A percentile compares a stretch with the other conserved stretches of the same genome.
Evolutionary conservation across 2,329 filamentous ascomycete species (phyloP).

Genomic region (Calonectria pseudoturangicola): DNA sequence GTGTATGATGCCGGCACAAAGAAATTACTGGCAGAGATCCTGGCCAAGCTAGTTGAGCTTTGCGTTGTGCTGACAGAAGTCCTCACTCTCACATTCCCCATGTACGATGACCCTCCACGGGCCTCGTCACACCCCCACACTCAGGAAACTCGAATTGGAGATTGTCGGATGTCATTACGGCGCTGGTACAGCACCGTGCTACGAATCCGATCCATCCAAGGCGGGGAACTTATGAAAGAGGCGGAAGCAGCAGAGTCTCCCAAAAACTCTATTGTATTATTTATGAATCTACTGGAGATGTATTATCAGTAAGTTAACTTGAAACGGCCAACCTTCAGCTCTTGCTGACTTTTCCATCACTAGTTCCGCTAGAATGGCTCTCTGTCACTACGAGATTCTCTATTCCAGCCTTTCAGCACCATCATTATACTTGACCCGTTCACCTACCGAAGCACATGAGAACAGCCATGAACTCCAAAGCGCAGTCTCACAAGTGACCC

Average conservation of each 20-base stretch:
- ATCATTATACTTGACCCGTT: constrained; percentile 21
- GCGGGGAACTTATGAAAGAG: constrained; percentile 39
- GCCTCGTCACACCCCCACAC: constrained; percentile 25
- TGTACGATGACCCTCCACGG: constrained; percentile 34
- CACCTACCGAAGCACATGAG: constrained; percentile 31
- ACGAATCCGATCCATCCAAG: constrained; percentile 41
- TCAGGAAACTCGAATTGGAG: constrained; percentile 31
- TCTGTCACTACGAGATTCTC: constrained; percentile 51
- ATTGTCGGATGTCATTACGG: constrained; percentile 47
- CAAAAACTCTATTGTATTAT: constrained; percentile 43
- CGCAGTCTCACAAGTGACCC: constrained; percentile 47
- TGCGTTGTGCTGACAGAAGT: constrained; percentile 41
- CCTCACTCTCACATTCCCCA: constrained; percentile 35
- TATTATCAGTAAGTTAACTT: constrained; percentile 49
- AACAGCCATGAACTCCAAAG: constrained; percentile 51
- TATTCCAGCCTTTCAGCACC: constrained; percentile 43
- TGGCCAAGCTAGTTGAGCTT: constrained; percentile 35
- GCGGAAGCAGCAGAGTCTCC: constrained; percentile 32
- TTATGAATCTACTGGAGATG: constrained; percentile 53
- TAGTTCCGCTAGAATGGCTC: constrained; percentile 48
- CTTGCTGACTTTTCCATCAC: neutral
- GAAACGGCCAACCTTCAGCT: fast-evolving
- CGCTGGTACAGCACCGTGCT: constrained; percentile 49
- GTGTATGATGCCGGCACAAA: constrained; percentile 36
- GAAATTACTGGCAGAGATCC: constrained; percentile 31